Conservation (phyloP, 148 eudicot genomes). For the Chenopodium album region DNA sequence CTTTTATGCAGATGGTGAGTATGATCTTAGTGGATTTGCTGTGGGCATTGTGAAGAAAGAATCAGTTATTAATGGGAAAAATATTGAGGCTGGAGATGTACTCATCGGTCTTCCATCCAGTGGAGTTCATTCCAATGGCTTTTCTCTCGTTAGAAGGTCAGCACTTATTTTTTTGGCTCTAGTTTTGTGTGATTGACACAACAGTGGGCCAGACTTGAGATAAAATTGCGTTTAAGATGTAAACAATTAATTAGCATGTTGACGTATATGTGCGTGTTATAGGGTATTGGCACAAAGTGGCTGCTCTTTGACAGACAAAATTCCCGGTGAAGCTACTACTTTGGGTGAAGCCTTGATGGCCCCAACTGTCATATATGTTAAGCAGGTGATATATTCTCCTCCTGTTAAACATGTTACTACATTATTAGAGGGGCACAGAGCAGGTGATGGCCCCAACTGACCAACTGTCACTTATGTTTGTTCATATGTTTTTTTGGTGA, state of each 20-base stretch:
- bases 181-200: too few relatives aligned
- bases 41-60: conserved; percentile 85
- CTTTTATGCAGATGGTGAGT: conserved; percentile 87
- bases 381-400: conserved; percentile 53
- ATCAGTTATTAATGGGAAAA: conserved; percentile 84
- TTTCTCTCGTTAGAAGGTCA: conserved; percentile 92
- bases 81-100: conserved; percentile 73
- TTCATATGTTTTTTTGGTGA: not conserved
- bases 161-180: not conserved
- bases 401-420: not conserved
- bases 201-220: not conserved
- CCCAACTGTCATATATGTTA: conserved; percentile 89
- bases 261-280: not conserved
- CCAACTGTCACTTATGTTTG: not conserved
- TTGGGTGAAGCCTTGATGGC: conserved; percentile 90
- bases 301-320: conserved; percentile 55
- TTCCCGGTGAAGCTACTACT: conserved; percentile 59
- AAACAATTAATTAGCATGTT: not conserved
- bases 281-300: conserved; percentile 77
- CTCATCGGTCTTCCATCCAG: conserved; percentile 92
- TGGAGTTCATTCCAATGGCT: conserved; percentile 96
- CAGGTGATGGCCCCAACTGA: too few relatives aligned
- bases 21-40: conserved; percentile 97
- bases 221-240: not conserved
- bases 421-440: not conserved